These are phyloP conservation scores for Chrysanthemum lavandulifolium DNA, from an alignment of 129 eudicot species.

Conservation along the genomic window DNA sequence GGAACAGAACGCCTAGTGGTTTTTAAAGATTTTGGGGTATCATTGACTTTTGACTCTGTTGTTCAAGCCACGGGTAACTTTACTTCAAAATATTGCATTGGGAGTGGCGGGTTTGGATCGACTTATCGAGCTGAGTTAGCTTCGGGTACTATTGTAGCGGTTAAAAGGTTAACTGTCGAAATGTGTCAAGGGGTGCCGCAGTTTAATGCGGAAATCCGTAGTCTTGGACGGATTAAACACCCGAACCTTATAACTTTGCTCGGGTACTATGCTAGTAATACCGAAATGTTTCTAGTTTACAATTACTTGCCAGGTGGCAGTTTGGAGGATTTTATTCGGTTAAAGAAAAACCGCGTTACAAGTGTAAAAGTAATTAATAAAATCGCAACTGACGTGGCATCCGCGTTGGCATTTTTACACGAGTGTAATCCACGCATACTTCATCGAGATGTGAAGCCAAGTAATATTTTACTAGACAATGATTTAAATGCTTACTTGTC, in stretches of 20 bases:
- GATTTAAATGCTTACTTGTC: slow-evolving; percentile 61
- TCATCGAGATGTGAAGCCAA: slow-evolving; percentile 74
- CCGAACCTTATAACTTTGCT: slow-evolving; percentile 52
- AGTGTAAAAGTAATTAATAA: slow-evolving; percentile 42
- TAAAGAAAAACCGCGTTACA: slow-evolving; percentile 29
- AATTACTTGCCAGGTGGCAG: slow-evolving; percentile 70
- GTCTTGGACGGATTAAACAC: slow-evolving; percentile 50
- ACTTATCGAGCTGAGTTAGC: slow-evolving; percentile 56
- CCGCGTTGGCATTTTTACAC: slow-evolving; percentile 54
- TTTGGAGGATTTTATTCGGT: slow-evolving; percentile 45
- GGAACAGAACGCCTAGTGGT: slow-evolving; percentile 37
- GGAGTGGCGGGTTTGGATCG: slow-evolving; percentile 71
- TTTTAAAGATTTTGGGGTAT: slow-evolving; percentile 43
- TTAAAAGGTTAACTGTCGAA: slow-evolving; percentile 54
- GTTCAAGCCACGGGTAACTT: slow-evolving; percentile 58
- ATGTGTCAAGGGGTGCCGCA: slow-evolving; percentile 63
- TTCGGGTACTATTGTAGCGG: slow-evolving; percentile 53
- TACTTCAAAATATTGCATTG: slow-evolving; percentile 49
- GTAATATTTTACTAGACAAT: slow-evolving; percentile 58
- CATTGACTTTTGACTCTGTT: slow-evolving; percentile 44
- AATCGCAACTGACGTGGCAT: slow-evolving; percentile 54
- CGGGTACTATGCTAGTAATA: slow-evolving; percentile 50
- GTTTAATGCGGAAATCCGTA: slow-evolving; percentile 61
- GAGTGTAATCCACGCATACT: slow-evolving; percentile 55
- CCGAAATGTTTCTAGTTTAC: slow-evolving; percentile 69